Evolutionary conservation across 2,329 filamentous ascomycete genomes (phyloP).

Genomic region (Cytospora piceae): DNA sequence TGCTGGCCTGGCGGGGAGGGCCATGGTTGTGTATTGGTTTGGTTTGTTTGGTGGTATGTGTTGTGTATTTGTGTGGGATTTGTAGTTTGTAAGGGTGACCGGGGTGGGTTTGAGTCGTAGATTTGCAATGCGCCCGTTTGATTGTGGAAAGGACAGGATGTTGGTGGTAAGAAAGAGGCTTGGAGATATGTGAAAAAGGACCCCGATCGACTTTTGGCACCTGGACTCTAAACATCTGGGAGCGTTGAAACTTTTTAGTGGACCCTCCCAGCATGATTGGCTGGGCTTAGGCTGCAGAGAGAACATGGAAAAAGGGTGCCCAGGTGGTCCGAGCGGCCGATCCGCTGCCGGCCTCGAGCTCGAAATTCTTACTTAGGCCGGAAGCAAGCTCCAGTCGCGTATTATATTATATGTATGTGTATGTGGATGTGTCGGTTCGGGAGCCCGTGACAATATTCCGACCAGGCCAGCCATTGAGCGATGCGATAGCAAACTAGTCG

Average conservation of each 20-base stretch:
- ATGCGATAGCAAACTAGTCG: constrained; percentile 5
- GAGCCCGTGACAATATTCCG: neutral
- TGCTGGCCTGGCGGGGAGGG: constrained; percentile 37
- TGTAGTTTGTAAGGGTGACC: neutral
- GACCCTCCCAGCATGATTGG: constrained; percentile 8
- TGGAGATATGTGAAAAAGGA: neutral
- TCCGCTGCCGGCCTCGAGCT: constrained; percentile 26
- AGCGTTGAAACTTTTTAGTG: constrained; percentile 22
- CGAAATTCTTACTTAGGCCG: constrained; percentile 29
- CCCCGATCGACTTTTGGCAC: constrained; percentile 13
- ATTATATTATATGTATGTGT: neutral
- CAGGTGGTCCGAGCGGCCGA: constrained; percentile 24
- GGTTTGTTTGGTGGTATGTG: constrained; percentile 5
- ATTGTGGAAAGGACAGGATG: neutral
- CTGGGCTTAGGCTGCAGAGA: neutral
- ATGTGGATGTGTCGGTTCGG: neutral
- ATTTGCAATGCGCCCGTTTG: neutral
- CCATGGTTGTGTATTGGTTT: constrained; percentile 23
- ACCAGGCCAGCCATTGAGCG: neutral
- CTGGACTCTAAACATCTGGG: neutral
- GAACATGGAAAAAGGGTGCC: neutral
- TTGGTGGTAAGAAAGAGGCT: neutral
- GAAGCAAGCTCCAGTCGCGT: constrained; percentile 16
- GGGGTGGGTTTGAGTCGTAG: neutral
- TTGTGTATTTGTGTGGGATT: neutral